Conservation (phyloP, 2,329 filamentous ascomycete species). For the Neonectria neomacrospora region DNA sequence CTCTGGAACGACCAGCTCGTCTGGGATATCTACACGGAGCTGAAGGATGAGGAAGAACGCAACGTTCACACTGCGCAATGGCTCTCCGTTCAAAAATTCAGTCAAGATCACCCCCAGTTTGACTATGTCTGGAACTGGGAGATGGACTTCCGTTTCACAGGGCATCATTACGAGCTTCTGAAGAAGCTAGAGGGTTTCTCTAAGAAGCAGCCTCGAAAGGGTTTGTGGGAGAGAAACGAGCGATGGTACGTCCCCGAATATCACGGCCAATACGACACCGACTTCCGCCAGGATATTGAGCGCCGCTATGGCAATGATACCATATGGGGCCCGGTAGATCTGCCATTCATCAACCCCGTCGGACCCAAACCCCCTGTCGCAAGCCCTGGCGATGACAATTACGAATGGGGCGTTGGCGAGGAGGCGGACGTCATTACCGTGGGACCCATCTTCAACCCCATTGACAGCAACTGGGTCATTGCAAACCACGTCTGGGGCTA, state of each 20-base stretch:
- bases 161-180: constrained; percentile 84
- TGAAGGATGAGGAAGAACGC: constrained; percentile 69
- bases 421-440: constrained; percentile 80
- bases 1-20: constrained; percentile 82
- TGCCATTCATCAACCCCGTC: constrained; percentile 69
- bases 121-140: constrained; percentile 91
- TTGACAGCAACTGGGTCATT: constrained; percentile 78
- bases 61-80: constrained; percentile 72
- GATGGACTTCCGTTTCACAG: constrained; percentile 81
- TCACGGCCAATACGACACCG: constrained; percentile 74
- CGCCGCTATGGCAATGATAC: constrained; percentile 60
- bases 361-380: constrained; percentile 71
- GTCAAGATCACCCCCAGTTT: constrained; percentile 80
- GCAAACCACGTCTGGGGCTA: constrained; percentile 76
- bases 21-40: constrained; percentile 78
- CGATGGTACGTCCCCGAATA: constrained; percentile 77
- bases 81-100: constrained; percentile 80
- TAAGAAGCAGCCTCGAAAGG: constrained; percentile 74
- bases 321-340: constrained; percentile 73
- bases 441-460: constrained; percentile 82
- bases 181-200: constrained; percentile 72
- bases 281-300: constrained; percentile 74
- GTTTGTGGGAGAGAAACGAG: constrained; percentile 78
- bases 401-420: constrained; percentile 80
- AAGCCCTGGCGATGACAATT: constrained; percentile 71